Conservation (phyloP, 2,329 filamentous ascomycete species). For the Botrytis medusae region DNA sequence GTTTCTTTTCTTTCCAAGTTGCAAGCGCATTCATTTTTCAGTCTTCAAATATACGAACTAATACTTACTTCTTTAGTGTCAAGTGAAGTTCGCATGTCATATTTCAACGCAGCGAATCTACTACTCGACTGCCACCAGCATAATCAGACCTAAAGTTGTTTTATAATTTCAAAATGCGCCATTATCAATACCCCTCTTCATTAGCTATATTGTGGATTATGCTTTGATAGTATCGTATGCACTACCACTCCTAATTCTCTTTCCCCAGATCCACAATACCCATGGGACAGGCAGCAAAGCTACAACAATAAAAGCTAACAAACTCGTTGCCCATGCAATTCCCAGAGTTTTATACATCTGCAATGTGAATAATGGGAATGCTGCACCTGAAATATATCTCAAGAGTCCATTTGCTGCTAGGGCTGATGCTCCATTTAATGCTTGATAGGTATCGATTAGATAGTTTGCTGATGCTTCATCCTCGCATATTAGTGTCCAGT, state of each 20-base stretch:
- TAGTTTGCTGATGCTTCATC: constrained; percentile 53
- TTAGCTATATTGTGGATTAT: not conserved
- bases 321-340: constrained; percentile 44
- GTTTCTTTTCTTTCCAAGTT: not conserved
- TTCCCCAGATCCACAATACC: constrained; percentile 52
- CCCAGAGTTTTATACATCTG: constrained; percentile 47
- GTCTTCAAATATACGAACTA: too few relatives aligned
- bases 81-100: too few relatives aligned
- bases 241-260: constrained; percentile 23
- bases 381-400: constrained; percentile 55
- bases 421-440: constrained; percentile 55
- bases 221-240: constrained; percentile 37
- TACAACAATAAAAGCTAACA: constrained; percentile 46
- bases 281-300: constrained; percentile 53
- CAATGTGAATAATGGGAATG: constrained; percentile 61
- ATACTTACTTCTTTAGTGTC: too few relatives aligned
- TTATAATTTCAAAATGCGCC: too few relatives aligned
- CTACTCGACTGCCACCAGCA: too few relatives aligned
- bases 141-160: too few relatives aligned
- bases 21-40: not conserved
- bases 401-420: constrained; percentile 59
- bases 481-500: constrained; percentile 56
- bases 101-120: too few relatives aligned
- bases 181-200: not conserved
- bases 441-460: constrained; percentile 55